Evolutionary conservation across 1,284 basidiomycete species (phyloP).

Genomic region (Marasmius fiardii): DNA sequence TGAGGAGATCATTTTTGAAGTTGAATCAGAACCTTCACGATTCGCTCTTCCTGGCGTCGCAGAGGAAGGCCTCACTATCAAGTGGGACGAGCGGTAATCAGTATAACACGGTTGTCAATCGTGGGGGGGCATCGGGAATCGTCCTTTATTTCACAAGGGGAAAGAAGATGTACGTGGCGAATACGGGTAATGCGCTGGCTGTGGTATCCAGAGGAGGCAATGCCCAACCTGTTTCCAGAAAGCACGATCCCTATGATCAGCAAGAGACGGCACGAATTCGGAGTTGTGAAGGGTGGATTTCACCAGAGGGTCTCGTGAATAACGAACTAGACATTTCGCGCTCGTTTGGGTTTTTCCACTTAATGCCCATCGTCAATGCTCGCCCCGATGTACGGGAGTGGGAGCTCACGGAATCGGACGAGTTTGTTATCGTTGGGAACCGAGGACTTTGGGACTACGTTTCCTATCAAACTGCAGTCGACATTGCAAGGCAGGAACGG

Average conservation of each 20-base stretch:
- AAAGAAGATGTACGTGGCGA: slow-evolving; percentile 86
- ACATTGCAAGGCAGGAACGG: slow-evolving; percentile 86
- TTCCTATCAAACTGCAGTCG: slow-evolving; percentile 94
- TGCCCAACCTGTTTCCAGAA: slow-evolving; percentile 73
- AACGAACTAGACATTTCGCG: slow-evolving; percentile 91
- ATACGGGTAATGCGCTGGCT: slow-evolving; percentile 87
- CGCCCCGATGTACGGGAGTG: slow-evolving; percentile 77
- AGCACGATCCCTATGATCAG: slow-evolving; percentile 91
- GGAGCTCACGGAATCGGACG: slow-evolving; percentile 82
- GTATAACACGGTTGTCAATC: slow-evolving; percentile 36
- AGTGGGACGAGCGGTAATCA: slow-evolving; percentile 31
- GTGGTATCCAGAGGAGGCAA: slow-evolving; percentile 85
- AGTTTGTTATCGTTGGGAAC: slow-evolving; percentile 97
- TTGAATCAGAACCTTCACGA: slow-evolving; percentile 82
- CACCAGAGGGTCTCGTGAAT: slow-evolving; percentile 90
- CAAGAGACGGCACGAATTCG: slow-evolving; percentile 87
- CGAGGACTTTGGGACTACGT: slow-evolving; percentile 93
- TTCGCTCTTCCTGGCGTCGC: slow-evolving; percentile 41
- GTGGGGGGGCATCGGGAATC: slow-evolving; percentile 84
- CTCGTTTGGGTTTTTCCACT: slow-evolving; percentile 92
- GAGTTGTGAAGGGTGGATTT: slow-evolving; percentile 93
- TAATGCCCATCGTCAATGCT: slow-evolving; percentile 90
- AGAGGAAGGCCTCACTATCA: slow-evolving; percentile 68
- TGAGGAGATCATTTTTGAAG: slow-evolving; percentile 82
- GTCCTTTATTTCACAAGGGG: slow-evolving; percentile 84